These are phyloP conservation scores for Lichtheimia ramosa DNA, from an alignment of 371 early-diverging fungal species.

Conservation along the genomic window DNA sequence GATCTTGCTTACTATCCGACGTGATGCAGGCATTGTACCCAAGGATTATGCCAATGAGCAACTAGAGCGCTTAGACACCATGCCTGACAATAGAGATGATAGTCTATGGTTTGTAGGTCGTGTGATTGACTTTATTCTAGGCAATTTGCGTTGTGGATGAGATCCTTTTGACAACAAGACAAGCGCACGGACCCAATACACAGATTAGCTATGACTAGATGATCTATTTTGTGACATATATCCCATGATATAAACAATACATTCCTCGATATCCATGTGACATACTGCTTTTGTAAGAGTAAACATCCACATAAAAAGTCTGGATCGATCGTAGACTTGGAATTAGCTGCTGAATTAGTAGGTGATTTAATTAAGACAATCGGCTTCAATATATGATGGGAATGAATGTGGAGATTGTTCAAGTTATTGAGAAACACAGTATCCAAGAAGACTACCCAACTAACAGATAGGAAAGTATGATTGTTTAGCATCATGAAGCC, in stretches of 20 bases:
- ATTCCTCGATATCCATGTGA: not conserved
- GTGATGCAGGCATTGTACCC: constrained; percentile 22
- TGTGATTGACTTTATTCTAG: constrained; percentile 22
- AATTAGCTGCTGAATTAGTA: too few relatives aligned
- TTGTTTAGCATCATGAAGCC: too few relatives aligned
- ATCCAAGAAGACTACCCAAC: too few relatives aligned
- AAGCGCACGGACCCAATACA: constrained; percentile 16
- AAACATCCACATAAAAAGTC: too few relatives aligned
- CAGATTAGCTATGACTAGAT: constrained; percentile 20
- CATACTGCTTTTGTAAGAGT: too few relatives aligned
- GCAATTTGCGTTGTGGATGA: constrained; percentile 12
- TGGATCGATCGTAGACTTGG: too few relatives aligned
- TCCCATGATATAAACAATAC: not conserved
- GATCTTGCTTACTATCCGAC: constrained; percentile 30
- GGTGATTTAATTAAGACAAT: too few relatives aligned
- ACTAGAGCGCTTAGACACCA: constrained; percentile 10
- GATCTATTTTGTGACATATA: not conserved
- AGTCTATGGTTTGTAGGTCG: constrained; percentile 14
- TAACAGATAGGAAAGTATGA: too few relatives aligned
- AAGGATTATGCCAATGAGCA: constrained; percentile 20
- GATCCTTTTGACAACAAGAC: constrained; percentile 15
- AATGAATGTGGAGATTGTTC: too few relatives aligned
- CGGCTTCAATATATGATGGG: too few relatives aligned
- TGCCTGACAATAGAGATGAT: constrained; percentile 10
- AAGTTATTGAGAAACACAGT: too few relatives aligned